Conservation (phyloP, 768 basidiomycete genomes). For the Saitozyma podzolica region DNA sequence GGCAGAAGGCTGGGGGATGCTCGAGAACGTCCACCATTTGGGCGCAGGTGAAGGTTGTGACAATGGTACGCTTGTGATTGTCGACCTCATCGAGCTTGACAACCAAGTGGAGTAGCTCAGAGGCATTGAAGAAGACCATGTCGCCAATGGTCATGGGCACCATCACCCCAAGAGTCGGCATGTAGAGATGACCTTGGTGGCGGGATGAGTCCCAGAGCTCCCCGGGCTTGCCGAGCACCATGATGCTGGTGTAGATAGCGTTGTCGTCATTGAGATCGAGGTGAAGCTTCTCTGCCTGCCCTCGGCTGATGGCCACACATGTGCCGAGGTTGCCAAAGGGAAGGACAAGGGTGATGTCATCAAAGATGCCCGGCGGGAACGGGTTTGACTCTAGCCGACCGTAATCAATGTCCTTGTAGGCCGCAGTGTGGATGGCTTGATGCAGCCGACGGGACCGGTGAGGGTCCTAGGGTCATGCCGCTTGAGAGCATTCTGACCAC, state of each 20-base stretch:
- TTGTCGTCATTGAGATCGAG: constrained; percentile 4
- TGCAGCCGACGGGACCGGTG: too few relatives aligned
- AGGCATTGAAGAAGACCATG: constrained; percentile 1
- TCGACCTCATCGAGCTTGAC: background rate
- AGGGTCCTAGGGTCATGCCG: too few relatives aligned
- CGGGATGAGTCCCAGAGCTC: background rate
- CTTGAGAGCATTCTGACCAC: too few relatives aligned
- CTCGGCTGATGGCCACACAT: constrained; percentile 2
- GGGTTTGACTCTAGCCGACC: too few relatives aligned
- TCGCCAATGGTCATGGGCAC: background rate
- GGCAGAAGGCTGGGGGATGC: too few relatives aligned
- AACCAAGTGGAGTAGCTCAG: background rate
- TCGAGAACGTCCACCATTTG: too few relatives aligned
- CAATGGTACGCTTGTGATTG: background rate
- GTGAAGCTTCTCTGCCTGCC: constrained; percentile 14
- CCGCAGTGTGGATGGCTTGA: too few relatives aligned
- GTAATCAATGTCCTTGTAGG: too few relatives aligned
- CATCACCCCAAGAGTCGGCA: background rate
- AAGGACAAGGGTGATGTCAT: too few relatives aligned
- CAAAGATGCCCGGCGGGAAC: too few relatives aligned
- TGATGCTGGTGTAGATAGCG: constrained; percentile 8
- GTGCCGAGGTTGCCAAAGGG: constrained; percentile 4
- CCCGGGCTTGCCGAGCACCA: constrained; percentile 2
- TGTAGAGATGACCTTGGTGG: background rate
- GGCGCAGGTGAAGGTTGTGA: background rate